Evolutionary conservation across 805 yeast species (phyloP).

Genomic region (Candida berthetii): DNA sequence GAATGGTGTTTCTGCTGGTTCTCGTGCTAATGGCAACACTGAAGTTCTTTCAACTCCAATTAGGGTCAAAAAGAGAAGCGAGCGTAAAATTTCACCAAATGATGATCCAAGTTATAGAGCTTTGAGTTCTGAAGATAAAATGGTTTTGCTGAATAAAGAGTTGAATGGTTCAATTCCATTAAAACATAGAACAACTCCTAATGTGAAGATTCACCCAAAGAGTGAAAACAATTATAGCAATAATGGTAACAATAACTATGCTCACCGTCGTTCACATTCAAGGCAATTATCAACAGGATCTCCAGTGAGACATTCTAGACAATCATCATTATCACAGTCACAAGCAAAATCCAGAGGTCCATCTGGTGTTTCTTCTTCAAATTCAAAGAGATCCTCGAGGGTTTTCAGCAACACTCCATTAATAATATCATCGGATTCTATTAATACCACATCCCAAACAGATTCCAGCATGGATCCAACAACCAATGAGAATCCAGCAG

Average conservation of each 20-base stretch:
- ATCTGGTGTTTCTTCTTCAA: background rate
- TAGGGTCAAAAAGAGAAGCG: slow-evolving; percentile 13
- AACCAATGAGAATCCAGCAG: slow-evolving; percentile 2
- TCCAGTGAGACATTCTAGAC: background rate
- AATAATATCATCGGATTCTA: background rate
- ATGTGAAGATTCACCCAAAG: background rate
- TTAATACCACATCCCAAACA: background rate
- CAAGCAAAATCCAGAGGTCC: background rate
- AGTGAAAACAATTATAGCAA: too few relatives aligned
- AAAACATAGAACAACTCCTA: background rate
- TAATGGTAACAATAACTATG: too few relatives aligned
- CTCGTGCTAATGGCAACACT: too few relatives aligned
- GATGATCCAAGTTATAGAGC: background rate
- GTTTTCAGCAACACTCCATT: background rate
- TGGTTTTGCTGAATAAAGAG: slow-evolving; percentile 13
- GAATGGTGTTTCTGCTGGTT: background rate
- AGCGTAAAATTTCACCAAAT: slow-evolving; percentile 1
- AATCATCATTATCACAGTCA: background rate
- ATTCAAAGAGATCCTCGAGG: slow-evolving; percentile 1
- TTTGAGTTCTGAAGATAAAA: slow-evolving; percentile 12
- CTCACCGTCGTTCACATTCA: background rate
- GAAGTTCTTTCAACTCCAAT: slow-evolving; percentile 7
- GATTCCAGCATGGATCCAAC: slow-evolving; percentile 1
- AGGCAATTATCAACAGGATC: background rate
- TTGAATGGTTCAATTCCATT: slow-evolving; percentile 15